These are phyloP conservation scores for Neurospora crassa DNA, from an alignment of 2,329 filamentous ascomycete genomes.

Conservation along the genomic window DNA sequence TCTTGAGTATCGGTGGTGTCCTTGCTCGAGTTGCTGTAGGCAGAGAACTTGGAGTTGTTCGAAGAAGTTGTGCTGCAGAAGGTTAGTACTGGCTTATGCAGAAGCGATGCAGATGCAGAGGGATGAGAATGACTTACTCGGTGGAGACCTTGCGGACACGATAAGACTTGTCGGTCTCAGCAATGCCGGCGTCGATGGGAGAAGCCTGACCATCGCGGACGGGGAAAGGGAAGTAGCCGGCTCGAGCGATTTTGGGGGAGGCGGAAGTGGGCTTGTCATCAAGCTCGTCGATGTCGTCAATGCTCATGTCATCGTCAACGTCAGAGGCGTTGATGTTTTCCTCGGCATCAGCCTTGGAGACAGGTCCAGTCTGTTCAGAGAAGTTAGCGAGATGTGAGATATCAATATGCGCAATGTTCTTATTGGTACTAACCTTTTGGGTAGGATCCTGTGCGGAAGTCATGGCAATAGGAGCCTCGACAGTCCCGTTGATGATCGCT, in stretches of 20 bases:
- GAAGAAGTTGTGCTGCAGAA: background rate
- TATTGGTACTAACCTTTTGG: too few species aligned
- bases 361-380: background rate
- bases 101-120: background rate
- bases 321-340: background rate
- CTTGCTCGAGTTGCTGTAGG: background rate
- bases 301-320: background rate
- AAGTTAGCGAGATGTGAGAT: background rate
- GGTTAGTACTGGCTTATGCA: background rate
- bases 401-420: background rate
- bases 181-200: background rate
- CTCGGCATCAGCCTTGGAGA: background rate
- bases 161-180: background rate
- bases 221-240: background rate
- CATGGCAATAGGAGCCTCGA: background rate
- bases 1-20: background rate
- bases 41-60: background rate
- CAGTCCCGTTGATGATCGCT: background rate
- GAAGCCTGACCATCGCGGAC: background rate
- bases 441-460: background rate
- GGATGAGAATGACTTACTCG: background rate
- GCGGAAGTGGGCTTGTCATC: background rate
- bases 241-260: accelerated
- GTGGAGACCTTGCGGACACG: background rate
- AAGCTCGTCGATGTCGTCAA: background rate